Percentiles rank a stretch among this genome's conserved stretches.
Conservation (phyloP, 805 yeast genomes). For the Lipomyces lipofer region DNA sequence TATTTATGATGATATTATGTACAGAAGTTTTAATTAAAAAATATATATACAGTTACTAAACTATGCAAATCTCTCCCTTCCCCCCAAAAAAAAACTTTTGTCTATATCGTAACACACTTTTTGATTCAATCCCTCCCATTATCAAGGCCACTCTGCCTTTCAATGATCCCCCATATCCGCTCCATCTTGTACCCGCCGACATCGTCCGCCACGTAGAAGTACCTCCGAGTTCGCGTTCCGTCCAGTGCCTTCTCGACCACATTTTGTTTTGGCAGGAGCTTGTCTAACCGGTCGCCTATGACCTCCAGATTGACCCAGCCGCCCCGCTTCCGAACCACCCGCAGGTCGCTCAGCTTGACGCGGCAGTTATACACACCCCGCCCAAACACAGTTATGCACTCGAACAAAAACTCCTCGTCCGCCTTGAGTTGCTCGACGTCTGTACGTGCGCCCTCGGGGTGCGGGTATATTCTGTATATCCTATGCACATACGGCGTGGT, state of each 20-base stretch:
- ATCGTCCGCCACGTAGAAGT: conserved; percentile 65
- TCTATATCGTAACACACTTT: too few relatives aligned
- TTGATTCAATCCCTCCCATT: conserved; percentile 54
- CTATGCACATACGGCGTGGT: conserved; percentile 69
- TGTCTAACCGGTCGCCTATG: conserved; percentile 36
- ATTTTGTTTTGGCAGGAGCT: conserved; percentile 15
- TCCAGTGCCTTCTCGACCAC: conserved; percentile 15
- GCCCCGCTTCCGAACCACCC: conserved; percentile 41
- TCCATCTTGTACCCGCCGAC: conserved; percentile 84
- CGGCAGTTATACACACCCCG: conserved; percentile 62
- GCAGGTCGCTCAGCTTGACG: conserved; percentile 52
- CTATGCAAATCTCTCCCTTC: too few relatives aligned
- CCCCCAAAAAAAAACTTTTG: too few relatives aligned
- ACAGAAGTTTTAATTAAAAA: background rate
- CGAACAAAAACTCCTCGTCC: conserved; percentile 67
- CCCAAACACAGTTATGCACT: conserved; percentile 68
- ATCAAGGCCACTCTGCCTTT: conserved; percentile 61
- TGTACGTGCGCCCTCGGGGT: conserved; percentile 49
- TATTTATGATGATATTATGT: background rate
- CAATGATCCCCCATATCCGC: conserved; percentile 80
- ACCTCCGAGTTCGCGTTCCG: conserved; percentile 37
- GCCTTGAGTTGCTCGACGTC: conserved; percentile 59
- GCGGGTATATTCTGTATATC: conserved; percentile 65
- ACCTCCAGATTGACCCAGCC: conserved; percentile 54
- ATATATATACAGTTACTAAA: conserved; percentile 7